Evolutionary conservation across 176 grass and related monocot genomes (phyloP).

Genomic region (Oryza longistaminata): DNA sequence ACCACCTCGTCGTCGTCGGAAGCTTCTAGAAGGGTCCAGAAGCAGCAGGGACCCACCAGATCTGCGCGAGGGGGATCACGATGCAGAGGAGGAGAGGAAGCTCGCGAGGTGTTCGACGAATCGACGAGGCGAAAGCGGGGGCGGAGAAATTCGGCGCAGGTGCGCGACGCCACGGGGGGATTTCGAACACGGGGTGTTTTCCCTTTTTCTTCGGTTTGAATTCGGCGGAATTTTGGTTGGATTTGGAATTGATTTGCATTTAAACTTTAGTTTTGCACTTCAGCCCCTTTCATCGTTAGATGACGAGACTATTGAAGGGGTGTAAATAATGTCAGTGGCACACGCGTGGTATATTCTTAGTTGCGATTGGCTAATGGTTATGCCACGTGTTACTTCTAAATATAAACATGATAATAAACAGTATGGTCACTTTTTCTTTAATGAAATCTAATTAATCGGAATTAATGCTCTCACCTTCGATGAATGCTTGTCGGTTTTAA

Average conservation of each 20-base stretch:
- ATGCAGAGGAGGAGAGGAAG: not conserved
- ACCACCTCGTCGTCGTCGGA: not conserved
- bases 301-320: too few species aligned
- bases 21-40: conserved; percentile 18
- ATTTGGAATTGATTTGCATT: not conserved
- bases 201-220: not conserved
- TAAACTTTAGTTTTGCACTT: not conserved
- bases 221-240: not conserved
- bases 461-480: too few species aligned
- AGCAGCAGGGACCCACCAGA: conserved; percentile 32
- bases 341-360: too few species aligned
- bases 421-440: too few species aligned
- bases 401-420: too few species aligned
- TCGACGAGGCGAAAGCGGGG: not conserved
- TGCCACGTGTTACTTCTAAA: too few species aligned
- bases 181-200: too few species aligned
- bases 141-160: conserved; percentile 15
- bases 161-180: not conserved
- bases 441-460: too few species aligned
- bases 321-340: too few species aligned
- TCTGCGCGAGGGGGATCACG: conserved; percentile 18
- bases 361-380: too few species aligned
- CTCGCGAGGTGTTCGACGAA: conserved; percentile 14
- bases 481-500: too few species aligned
- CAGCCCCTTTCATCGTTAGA: too few species aligned